These are phyloP conservation scores for Lachancea dasiensis DNA, from an alignment of 805 yeast species.

Conservation along the genomic window DNA sequence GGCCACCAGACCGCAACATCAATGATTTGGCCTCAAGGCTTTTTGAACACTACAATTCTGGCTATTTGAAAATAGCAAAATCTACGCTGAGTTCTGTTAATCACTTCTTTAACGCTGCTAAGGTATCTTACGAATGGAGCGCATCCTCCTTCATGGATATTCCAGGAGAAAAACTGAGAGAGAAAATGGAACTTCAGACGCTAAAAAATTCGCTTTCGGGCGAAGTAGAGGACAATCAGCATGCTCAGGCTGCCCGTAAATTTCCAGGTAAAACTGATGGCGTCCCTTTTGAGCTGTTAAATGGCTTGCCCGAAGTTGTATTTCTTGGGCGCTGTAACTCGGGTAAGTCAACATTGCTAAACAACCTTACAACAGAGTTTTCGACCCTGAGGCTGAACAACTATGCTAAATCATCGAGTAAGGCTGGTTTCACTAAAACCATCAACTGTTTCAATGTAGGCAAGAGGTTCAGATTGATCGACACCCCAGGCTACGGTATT, in stretches of 20 bases:
- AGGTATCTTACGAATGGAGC: slow-evolving; percentile 55
- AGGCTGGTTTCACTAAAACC: slow-evolving; percentile 54
- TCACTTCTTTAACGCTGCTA: slow-evolving; percentile 43
- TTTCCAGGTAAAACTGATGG: slow-evolving; percentile 22
- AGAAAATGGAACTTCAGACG: slow-evolving; percentile 10
- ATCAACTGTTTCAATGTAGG: slow-evolving; percentile 69
- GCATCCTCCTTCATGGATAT: slow-evolving; percentile 45
- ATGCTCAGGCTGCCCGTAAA: slow-evolving; percentile 25
- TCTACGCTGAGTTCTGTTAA: slow-evolving; percentile 26
- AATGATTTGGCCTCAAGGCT: background rate
- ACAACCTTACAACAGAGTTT: slow-evolving; percentile 46
- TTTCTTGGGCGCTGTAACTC: slow-evolving; percentile 79
- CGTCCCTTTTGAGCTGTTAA: slow-evolving; percentile 27
- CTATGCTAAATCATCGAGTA: slow-evolving; percentile 49
- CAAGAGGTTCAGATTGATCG: slow-evolving; percentile 59
- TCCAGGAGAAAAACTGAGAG: slow-evolving; percentile 36
- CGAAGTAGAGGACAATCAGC: no score
- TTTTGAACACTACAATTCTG: slow-evolving; percentile 14
- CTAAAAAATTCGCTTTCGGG: no score
- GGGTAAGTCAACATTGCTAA: slow-evolving; percentile 77
- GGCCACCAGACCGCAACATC: background rate
- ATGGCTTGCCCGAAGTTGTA: slow-evolving; percentile 63
- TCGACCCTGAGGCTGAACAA: slow-evolving; percentile 26
- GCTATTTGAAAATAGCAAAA: slow-evolving; percentile 16
- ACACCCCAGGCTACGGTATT: slow-evolving; percentile 87